A percentile compares a stretch with the other conserved stretches of the same genome.
Evolutionary conservation across 192 early-diverging fungal species (phyloP).

Genomic region (Coemansia sp.): DNA sequence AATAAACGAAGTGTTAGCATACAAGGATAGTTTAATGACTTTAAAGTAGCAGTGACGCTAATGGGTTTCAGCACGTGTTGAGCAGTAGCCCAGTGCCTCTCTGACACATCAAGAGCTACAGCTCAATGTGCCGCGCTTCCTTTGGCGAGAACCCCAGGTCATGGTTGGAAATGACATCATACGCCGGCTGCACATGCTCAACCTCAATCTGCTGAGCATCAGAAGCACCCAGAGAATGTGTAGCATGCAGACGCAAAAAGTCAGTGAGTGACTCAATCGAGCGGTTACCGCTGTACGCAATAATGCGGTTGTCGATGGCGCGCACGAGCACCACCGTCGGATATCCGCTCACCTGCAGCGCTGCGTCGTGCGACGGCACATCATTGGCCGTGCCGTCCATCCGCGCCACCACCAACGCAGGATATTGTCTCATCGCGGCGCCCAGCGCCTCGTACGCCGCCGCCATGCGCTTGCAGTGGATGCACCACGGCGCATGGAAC

Average conservation of each 20-base stretch:
- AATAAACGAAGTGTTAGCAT: background rate
- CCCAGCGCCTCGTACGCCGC: slow-evolving; percentile 82
- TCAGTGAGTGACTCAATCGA: slow-evolving; percentile 66
- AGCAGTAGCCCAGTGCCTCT: no score
- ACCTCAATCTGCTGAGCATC: background rate
- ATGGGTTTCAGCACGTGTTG: background rate
- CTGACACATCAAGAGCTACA: slow-evolving; percentile 10
- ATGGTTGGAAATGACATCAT: slow-evolving; percentile 15
- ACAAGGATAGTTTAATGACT: background rate
- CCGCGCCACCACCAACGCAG: slow-evolving; percentile 74
- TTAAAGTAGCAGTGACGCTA: background rate
- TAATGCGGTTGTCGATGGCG: slow-evolving; percentile 71
- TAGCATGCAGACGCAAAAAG: slow-evolving; percentile 74
- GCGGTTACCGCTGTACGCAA: slow-evolving; percentile 82
- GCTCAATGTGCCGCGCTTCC: slow-evolving; percentile 46
- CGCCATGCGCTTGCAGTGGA: slow-evolving; percentile 75
- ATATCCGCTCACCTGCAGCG: slow-evolving; percentile 81
- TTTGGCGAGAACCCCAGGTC: slow-evolving; percentile 41
- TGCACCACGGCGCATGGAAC: slow-evolving; percentile 87
- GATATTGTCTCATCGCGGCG: slow-evolving; percentile 49
- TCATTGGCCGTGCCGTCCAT: slow-evolving; percentile 95
- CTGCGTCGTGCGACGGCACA: slow-evolving; percentile 63
- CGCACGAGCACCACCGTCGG: slow-evolving; percentile 93
- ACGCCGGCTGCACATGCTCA: background rate
- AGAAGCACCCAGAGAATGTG: slow-evolving; percentile 28